Base-by-base conservation (phyloP, 1,284 basidiomycete species). In the Leccinum solheimii region DNA sequence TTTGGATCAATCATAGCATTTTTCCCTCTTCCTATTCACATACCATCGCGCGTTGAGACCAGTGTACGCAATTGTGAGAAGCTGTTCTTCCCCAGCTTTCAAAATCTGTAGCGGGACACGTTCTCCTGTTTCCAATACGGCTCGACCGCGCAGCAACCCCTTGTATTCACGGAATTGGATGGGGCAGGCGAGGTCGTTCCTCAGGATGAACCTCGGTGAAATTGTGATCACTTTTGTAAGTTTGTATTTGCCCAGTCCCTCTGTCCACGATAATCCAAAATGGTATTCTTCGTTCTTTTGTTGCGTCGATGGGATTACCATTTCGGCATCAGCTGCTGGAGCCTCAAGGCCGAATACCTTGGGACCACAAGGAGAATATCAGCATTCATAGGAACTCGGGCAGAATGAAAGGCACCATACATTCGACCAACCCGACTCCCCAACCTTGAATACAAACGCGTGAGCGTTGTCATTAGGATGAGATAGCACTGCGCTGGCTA, bases 241-340 rank as follows among this genome's bases (percentile, higher is more conserved):
- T 75, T 98, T 98, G 78, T 98, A 99, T 82, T 96, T 97, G 54
- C 97, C 97, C 27, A 91, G 79, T 4, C 97, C 97, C 74, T 98
- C 96, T 21, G 87, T 84, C 84, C 97, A 98, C 5, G 95, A 97
- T 56, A 99, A 72, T 6, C 97, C 97, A 40, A 95, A 78, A 70
- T 96, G 93, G 63, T 91, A 84, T 73, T 96, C 92, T 57, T 91
- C 89, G n/a, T 85, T 79, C 68, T 84, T 90, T 60, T 85, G 85
- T 40, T 80, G 81, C 53, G 84, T 80, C 3, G 90, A 88, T 3
- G 88, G 83, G 64, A 96, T 84, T 51, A 90, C 85, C 57, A 99
- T 82, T 64, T 92, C 90, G 59, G 89, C 91, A 69, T 98, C 95
- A 8, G 96, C 95, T 1, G 91, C 86, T 27, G 96, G 90, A 2